Percentiles rank a stretch among this genome's conserved stretches.
phyloP scores from a whole-genome alignment of 768 basidiomycete genomes.

The Butyriboletus loyo region DNA sequence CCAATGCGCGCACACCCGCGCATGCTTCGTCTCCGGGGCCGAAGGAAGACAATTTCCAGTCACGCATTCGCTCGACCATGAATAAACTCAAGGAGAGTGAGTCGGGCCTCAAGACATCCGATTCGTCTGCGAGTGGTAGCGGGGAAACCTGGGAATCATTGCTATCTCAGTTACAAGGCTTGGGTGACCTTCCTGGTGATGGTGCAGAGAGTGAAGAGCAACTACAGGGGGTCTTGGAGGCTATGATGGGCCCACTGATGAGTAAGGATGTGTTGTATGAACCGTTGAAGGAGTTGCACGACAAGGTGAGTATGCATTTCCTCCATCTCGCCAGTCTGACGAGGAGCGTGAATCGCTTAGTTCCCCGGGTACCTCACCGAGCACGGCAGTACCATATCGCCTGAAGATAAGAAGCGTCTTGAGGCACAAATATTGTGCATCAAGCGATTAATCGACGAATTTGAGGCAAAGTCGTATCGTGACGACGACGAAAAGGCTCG shows the following conservation, averaged over 20 bases:
- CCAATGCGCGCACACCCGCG: not conserved
- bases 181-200: conserved; percentile 36
- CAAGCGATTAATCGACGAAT: conserved; percentile 56
- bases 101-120: conserved; percentile 30
- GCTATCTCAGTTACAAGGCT: conserved; percentile 40
- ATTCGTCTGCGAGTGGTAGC: not conserved
- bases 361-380: conserved; percentile 73
- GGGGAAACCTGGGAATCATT: conserved; percentile 50
- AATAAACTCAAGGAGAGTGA: conserved; percentile 71
- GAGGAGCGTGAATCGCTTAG: conserved; percentile 37
- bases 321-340: not conserved
- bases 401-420: conserved; percentile 62
- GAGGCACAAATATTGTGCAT: conserved; percentile 58
- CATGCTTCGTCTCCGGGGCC: conserved; percentile 4
- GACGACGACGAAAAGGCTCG: conserved; percentile 50
- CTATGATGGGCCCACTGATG: conserved; percentile 44
- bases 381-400: conserved; percentile 49
- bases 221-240: conserved; percentile 68
- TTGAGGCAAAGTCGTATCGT: conserved; percentile 57
- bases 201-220: conserved; percentile 45
- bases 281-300: conserved; percentile 71
- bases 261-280: conserved; percentile 60
- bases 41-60: conserved; percentile 54
- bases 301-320: conserved; percentile 17
- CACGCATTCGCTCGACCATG: conserved; percentile 68